These are phyloP conservation scores for Monilinia fructicola DNA, from an alignment of 2,329 filamentous ascomycete species.

Conservation along the genomic window DNA sequence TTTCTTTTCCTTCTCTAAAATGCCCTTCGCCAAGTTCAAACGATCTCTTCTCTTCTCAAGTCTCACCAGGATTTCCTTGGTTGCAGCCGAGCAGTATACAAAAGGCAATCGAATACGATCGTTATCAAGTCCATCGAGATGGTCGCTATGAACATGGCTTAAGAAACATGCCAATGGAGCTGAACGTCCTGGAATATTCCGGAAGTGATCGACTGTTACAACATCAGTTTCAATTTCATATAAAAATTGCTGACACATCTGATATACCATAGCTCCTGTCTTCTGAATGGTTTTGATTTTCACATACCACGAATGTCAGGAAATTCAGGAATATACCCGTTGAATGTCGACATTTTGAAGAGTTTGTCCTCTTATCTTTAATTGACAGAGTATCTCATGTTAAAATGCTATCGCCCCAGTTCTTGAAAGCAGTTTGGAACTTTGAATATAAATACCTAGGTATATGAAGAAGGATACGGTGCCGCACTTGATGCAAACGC, in stretches of 20 bases:
- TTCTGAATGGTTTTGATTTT: neutral
- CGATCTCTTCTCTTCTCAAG: slow-evolving; percentile 78
- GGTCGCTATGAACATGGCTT: slow-evolving; percentile 90
- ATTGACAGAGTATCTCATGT: neutral
- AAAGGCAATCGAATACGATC: slow-evolving; percentile 77
- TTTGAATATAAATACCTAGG: neutral
- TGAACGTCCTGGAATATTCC: slow-evolving; percentile 51
- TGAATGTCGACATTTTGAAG: slow-evolving; percentile 70
- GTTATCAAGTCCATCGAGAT: slow-evolving; percentile 66
- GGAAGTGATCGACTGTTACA: slow-evolving; percentile 75
- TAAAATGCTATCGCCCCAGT: neutral
- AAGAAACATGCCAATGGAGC: slow-evolving; percentile 82
- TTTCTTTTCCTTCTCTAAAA: slow-evolving; percentile 71
- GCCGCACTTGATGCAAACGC: neutral
- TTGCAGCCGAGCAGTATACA: slow-evolving; percentile 86
- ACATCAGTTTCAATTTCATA: slow-evolving; percentile 17
- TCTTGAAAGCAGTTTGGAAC: neutral
- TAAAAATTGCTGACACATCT: neutral
- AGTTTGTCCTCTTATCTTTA: neutral
- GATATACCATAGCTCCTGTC: neutral
- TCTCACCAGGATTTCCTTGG: slow-evolving; percentile 74
- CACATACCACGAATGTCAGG: slow-evolving; percentile 67
- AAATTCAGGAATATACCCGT: slow-evolving; percentile 72
- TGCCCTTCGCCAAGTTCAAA: slow-evolving; percentile 75
- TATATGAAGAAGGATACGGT: neutral